These are phyloP conservation scores for Fusarium setosum DNA, from an alignment of 2,329 filamentous ascomycete species.

Conservation along the genomic window DNA sequence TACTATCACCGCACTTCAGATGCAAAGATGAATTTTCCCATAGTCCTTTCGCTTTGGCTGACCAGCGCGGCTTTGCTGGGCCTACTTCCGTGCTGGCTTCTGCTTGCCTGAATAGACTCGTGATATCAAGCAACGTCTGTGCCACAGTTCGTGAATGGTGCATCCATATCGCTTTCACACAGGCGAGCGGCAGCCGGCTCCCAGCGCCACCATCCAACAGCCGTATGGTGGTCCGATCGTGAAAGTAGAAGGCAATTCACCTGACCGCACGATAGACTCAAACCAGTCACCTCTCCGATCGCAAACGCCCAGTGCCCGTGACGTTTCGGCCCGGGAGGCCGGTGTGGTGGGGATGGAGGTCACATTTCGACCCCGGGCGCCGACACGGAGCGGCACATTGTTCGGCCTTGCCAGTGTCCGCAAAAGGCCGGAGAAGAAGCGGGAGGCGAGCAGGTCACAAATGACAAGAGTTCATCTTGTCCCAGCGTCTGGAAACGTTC, in stretches of 20 bases:
- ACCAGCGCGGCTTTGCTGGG: conserved; percentile 26
- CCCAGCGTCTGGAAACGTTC: conserved; percentile 40
- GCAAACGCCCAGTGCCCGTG: conserved; percentile 21
- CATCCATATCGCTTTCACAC: conserved; percentile 1
- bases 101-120: conserved; percentile 22
- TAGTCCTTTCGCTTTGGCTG: conserved; percentile 32
- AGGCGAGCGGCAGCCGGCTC: conserved; percentile 3
- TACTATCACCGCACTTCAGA: conserved; percentile 38
- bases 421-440: conserved; percentile 28
- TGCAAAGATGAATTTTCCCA: conserved; percentile 7
- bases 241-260: not conserved
- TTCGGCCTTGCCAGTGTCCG: conserved; percentile 26
- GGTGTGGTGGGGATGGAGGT: conserved; percentile 18
- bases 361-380: conserved; percentile 15
- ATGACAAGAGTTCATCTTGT: too few relatives aligned
- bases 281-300: conserved; percentile 16
- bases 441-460: conserved; percentile 15
- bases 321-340: conserved; percentile 27
- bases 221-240: not conserved
- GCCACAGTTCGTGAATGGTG: conserved; percentile 5
- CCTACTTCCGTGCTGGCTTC: conserved; percentile 28
- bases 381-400: conserved; percentile 34
- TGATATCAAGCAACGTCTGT: not conserved
- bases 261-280: conserved; percentile 9
- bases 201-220: not conserved